A percentile compares a stretch with the other conserved stretches of the same genome.
These are phyloP conservation scores for Gynostemma pentaphyllum DNA, from an alignment of 306 rosid genomes.

Conservation along the genomic window DNA sequence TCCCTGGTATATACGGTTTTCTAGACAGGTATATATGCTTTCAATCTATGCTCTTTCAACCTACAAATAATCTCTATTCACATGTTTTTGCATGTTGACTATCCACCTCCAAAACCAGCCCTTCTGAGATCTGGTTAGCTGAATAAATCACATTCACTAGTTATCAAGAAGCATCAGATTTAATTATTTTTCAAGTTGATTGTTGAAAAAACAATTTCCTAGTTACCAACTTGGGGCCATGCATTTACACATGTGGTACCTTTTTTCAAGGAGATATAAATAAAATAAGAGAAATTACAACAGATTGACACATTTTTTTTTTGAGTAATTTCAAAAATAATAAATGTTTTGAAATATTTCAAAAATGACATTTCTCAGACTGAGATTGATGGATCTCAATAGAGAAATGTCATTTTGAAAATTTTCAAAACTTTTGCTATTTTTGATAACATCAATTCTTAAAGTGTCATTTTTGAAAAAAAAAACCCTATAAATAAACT, in stretches of 20 bases:
- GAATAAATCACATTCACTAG: background rate
- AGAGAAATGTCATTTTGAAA: too few species aligned
- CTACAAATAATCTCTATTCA: background rate
- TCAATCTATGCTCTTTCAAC: background rate
- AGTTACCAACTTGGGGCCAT: background rate
- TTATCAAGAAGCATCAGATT: background rate
- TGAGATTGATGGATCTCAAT: too few species aligned
- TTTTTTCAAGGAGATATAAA: too few species aligned
- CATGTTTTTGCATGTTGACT: background rate
- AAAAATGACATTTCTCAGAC: too few species aligned
- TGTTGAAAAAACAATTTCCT: background rate
- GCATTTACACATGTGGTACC: background rate
- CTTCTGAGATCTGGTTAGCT: background rate
- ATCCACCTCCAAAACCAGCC: background rate
- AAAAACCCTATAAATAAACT: background rate
- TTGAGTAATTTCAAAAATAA: too few species aligned
- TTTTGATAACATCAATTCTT: too few species aligned
- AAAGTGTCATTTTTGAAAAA: background rate
- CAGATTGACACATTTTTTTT: too few species aligned
- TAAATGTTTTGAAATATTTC: too few species aligned
- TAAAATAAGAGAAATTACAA: too few species aligned
- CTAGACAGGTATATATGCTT: conserved; percentile 50
- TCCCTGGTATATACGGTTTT: conserved; percentile 35
- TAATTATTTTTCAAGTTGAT: too few species aligned
- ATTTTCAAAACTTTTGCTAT: too few species aligned